Conservation (phyloP, 129 eudicot genomes). For the Dittrichia graveolens region DNA sequence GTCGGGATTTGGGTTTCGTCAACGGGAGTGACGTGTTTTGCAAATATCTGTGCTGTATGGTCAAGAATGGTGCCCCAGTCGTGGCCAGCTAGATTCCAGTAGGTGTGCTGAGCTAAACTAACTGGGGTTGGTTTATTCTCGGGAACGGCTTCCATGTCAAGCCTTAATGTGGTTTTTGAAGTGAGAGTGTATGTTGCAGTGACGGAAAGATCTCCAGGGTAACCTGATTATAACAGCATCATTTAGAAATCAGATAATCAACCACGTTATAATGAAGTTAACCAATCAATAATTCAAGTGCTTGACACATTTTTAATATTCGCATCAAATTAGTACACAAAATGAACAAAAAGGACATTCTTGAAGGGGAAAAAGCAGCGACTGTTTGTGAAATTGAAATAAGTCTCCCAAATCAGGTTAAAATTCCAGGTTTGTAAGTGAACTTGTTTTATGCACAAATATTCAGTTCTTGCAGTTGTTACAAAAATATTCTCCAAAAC, state of each 20-base stretch:
- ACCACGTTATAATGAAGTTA: too few species aligned
- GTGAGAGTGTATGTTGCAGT: slow-evolving; percentile 86
- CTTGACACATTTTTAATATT: too few species aligned
- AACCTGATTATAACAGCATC: slow-evolving; percentile 51
- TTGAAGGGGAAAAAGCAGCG: too few species aligned
- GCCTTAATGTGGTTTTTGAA: slow-evolving; percentile 67
- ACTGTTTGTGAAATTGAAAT: too few species aligned
- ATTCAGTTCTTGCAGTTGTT: too few species aligned
- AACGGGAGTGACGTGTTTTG: slow-evolving; percentile 74
- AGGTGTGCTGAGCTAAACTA: slow-evolving; percentile 92
- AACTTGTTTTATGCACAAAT: too few species aligned
- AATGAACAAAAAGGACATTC: background rate
- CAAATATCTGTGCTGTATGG: slow-evolving; percentile 80
- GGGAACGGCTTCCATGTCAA: slow-evolving; percentile 90
- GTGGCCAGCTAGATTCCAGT: slow-evolving; percentile 92
- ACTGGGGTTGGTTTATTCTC: slow-evolving; percentile 82
- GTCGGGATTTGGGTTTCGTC: slow-evolving; percentile 77
- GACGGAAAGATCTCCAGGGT: slow-evolving; percentile 81
- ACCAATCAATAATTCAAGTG: background rate
- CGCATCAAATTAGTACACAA: background rate
- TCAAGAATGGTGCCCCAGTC: slow-evolving; percentile 72
- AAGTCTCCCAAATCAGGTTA: background rate
- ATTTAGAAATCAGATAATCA: background rate
- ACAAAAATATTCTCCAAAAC: too few species aligned
- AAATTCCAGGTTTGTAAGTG: too few species aligned